Base-by-base conservation (phyloP, 1,284 basidiomycete species). In the Takashimella tepidaria region DNA sequence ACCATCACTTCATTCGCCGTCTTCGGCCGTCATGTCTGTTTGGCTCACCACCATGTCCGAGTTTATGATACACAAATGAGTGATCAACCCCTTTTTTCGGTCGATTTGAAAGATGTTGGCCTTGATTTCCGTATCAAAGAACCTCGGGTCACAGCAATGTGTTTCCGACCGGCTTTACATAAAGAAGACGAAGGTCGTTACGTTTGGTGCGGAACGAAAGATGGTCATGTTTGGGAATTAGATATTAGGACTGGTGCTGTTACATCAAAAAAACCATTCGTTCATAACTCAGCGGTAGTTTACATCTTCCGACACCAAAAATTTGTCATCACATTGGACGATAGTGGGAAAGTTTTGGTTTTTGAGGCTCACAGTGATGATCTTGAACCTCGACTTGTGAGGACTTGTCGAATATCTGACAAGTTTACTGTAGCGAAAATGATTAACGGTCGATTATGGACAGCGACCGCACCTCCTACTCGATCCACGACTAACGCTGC, bases 161-260 rank as follows among this genome's bases (percentile, higher is more conserved):
- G 87, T 66, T 89, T 91, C 70, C 79, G 86, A 4, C 80, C 84
- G 0, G 78, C 80, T 73, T 76, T 22, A 78, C 81, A 47, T 70
- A 64, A 55, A 0, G 68, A 68, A 21, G 74, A 79, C 44, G 72
- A 74, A 47, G 76, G 76, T 2, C 64, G 79, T 22, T 81, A 82
- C 55, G 64, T 92, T 5, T 95, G 91, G 92, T 76, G 87, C 16
- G 92, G 92, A 1, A 90, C 88, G 41, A 91, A 88, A 74, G 90
- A 93, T 25, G 92, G 92, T 0, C 84, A 87, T 69, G 56, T 96
- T 13, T 81, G 87, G 63, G 91, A 95, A 76, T 62, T 92, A 49
- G 89, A 95, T 66, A 78, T 87, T 25, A 72, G 79, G 47, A 81
- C 79, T 1, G 85, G 84, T 0, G 62, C 65, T 2, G 73, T 90